Percentiles rank a stretch among this genome's conserved stretches.
These are phyloP conservation scores for Nitzschia sp. DNA, from an alignment of 108 stramenopile species.

Conservation along the genomic window DNA sequence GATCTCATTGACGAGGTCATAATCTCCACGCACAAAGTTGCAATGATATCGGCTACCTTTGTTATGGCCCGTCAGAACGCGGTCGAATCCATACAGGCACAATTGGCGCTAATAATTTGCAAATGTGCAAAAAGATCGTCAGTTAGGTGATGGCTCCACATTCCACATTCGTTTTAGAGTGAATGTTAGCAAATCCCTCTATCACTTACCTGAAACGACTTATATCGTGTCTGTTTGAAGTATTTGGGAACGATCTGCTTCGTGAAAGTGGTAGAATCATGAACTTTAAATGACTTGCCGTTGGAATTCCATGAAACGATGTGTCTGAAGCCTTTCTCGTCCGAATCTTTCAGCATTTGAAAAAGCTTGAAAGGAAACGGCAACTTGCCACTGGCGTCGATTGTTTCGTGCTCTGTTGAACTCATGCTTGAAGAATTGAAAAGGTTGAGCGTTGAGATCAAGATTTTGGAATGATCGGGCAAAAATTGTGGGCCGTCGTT, in stretches of 20 bases:
- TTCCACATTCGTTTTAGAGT: not conserved
- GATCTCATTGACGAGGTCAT: not conserved
- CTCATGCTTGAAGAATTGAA: too few relatives aligned
- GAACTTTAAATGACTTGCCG: constrained; percentile 63
- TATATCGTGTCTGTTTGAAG: constrained; percentile 29
- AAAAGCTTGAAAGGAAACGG: constrained; percentile 47
- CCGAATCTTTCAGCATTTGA: constrained; percentile 49
- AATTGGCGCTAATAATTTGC: constrained; percentile 49
- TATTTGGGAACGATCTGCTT: constrained; percentile 30
- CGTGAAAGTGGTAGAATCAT: constrained; percentile 50
- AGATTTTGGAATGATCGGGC: too few relatives aligned
- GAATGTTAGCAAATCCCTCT: not conserved
- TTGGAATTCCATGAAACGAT: constrained; percentile 68
- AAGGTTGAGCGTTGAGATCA: too few relatives aligned
- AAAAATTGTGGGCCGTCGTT: too few relatives aligned
- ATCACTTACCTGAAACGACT: constrained; percentile 27
- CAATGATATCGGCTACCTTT: constrained; percentile 11
- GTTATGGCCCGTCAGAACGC: constrained; percentile 37
- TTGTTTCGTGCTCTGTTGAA: too few relatives aligned
- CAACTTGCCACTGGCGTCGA: not conserved
- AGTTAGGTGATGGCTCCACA: not conserved
- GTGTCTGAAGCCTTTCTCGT: constrained; percentile 42
- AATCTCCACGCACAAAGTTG: constrained; percentile 17
- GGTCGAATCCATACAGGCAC: constrained; percentile 59
- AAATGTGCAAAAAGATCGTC: not conserved